Evolutionary conservation across 108 stramenopile species (phyloP).

Genomic region (Aurantiochytrium sp.): DNA sequence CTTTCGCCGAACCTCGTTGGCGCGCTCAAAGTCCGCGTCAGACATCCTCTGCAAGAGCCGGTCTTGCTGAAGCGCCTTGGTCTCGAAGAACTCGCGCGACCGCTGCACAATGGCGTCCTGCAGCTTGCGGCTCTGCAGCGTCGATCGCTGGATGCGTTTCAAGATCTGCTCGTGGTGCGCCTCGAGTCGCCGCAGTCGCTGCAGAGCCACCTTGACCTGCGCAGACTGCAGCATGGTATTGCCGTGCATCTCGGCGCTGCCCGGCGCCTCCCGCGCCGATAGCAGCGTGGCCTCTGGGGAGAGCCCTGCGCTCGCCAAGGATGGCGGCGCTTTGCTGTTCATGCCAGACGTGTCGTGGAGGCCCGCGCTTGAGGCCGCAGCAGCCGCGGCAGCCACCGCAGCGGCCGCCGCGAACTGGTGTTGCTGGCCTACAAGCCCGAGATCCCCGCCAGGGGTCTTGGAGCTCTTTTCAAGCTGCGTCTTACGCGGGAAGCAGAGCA

Average conservation of each 20-base stretch:
- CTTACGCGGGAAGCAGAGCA: background rate
- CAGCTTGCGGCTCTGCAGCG: background rate
- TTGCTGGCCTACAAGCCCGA: no score
- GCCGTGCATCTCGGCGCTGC: background rate
- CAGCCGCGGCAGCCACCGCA: no score
- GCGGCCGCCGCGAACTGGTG: no score
- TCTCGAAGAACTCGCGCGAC: background rate
- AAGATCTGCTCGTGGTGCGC: background rate
- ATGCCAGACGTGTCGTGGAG: no score
- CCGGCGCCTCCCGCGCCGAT: background rate
- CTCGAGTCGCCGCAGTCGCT: background rate
- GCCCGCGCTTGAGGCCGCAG: no score
- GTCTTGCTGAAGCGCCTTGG: background rate
- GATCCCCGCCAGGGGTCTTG: no score
- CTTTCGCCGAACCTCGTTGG: conserved; percentile 1
- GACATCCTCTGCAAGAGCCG: background rate
- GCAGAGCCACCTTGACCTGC: background rate
- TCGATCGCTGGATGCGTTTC: background rate
- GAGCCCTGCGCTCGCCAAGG: no score
- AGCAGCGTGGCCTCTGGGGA: no score
- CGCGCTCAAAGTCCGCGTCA: background rate
- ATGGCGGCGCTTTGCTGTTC: no score
- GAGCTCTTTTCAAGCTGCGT: background rate
- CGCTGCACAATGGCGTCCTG: background rate
- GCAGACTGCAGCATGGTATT: background rate